Base-by-base conservation (phyloP, 768 basidiomycete species). In the Boletus eberwhitei region DNA sequence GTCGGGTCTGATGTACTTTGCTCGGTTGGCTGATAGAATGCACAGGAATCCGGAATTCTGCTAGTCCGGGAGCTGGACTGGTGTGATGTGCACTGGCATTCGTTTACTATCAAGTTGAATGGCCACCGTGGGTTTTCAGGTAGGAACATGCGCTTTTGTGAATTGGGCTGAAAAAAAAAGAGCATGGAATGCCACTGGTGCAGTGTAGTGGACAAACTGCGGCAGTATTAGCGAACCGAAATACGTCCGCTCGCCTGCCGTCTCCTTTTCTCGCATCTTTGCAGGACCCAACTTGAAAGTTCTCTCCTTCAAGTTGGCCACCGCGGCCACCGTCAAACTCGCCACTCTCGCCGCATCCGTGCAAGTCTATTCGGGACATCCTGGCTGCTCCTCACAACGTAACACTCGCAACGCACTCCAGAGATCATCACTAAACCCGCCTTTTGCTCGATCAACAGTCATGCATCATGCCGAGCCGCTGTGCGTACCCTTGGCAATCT, bases 241-340 rank as follows among this genome's bases (percentile, higher is more conserved):
- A 12, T 26, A 29, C 11, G 16, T 6, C 41, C 9, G 14, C 24
- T 26, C 17, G 24, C 42, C 12, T 43, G 17, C 42, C 9, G 5
- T 6, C 11, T 8, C 14, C 17, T 16, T 22, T 9, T 13, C 22
- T 14, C 7, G 3, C 22, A 5, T 7, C 5, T 22, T 29, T 24
- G 4, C 8, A 16, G 16, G 14, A 41, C 5, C 16, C 22, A 8
- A n/a, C n/a, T n/a, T n/a, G n/a, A n/a, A n/a, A 3, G 6, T 34
- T 19, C 26, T 34, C 34, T 8, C 26, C 24, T 26, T n/a, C n/a
- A n/a, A n/a, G n/a, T n/a, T 26, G 24, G 24, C 24, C 24, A 26
- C 5, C n/a, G 88, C 89, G 87, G 88, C 88, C 12, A 81, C 81
- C 47, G 82, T 79, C 19, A 90, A 90, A 69, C 74, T 89, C 37